Conservation (phyloP, 805 yeast species). For the Kodamaea hsintzibuensis region DNA sequence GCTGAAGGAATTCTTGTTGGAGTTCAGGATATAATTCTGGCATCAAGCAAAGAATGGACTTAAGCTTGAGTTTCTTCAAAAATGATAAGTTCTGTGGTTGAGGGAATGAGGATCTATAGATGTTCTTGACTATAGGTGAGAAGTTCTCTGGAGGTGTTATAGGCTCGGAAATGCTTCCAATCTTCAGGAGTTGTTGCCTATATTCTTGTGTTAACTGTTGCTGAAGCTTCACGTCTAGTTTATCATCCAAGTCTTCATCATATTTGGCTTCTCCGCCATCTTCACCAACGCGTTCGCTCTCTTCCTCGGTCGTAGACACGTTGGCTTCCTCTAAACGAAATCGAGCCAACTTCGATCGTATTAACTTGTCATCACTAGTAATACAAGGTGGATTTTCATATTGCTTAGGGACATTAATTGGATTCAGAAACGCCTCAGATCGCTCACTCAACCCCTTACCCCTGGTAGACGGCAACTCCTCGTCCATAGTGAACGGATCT, state of each 20-base stretch:
- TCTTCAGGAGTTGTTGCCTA: constrained; percentile 7
- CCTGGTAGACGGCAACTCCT: constrained; percentile 26
- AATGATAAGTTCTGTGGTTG: constrained; percentile 78
- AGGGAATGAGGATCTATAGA: constrained; percentile 90
- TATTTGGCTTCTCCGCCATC: constrained; percentile 14
- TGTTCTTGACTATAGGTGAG: constrained; percentile 68
- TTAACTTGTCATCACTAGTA: constrained; percentile 18
- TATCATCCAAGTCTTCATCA: constrained; percentile 45
- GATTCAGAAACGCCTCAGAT: not conserved
- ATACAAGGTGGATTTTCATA: constrained; percentile 4
- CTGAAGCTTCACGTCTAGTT: constrained; percentile 31
- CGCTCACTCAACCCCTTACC: not conserved
- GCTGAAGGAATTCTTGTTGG: constrained; percentile 61
- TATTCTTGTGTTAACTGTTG: constrained; percentile 20
- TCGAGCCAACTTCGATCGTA: constrained; percentile 35
- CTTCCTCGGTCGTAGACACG: constrained; percentile 31
- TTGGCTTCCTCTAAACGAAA: constrained; percentile 25
- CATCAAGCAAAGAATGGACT: constrained; percentile 77
- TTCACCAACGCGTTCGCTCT: constrained; percentile 20
- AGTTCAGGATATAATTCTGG: constrained; percentile 91
- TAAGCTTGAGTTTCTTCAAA: constrained; percentile 59
- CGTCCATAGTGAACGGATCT: constrained; percentile 49
- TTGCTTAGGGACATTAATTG: not conserved
- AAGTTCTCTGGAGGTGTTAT: constrained; percentile 87
- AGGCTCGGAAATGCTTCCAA: constrained; percentile 16